Percentiles rank a stretch among this genome's conserved stretches.
Evolutionary conservation across 106 monocot species (phyloP).

Genomic region (Dendrobium huoshanense): DNA sequence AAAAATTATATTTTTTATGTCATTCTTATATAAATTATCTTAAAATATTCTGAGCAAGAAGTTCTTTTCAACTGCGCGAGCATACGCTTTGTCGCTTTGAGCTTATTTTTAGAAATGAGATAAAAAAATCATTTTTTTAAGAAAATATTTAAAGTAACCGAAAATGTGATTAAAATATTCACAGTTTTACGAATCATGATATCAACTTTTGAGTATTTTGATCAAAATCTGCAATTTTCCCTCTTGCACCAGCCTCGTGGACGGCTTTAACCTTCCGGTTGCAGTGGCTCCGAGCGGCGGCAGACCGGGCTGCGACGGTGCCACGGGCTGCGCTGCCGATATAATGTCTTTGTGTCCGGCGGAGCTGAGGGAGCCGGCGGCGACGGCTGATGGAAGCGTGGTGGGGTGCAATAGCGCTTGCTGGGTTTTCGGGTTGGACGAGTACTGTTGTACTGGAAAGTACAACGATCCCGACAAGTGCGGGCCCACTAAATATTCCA

Average conservation of each 20-base stretch:
- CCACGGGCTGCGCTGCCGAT: conserved; percentile 19
- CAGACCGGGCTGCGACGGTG: conserved; percentile 10
- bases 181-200: too few relatives aligned
- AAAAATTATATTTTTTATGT: too few relatives aligned
- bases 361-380: conserved; percentile 21
- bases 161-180: too few relatives aligned
- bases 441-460: conserved; percentile 31
- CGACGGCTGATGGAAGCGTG: conserved; percentile 3
- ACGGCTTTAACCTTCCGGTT: conserved; percentile 58
- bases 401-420: conserved; percentile 46
- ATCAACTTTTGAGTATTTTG: too few relatives aligned
- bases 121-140: too few relatives aligned
- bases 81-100: too few relatives aligned
- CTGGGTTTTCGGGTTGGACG: conserved; percentile 12
- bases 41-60: too few relatives aligned
- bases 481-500: conserved; percentile 35
- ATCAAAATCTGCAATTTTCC: background rate
- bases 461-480: conserved; percentile 13
- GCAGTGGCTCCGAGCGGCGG: conserved; percentile 16
- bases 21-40: too few relatives aligned
- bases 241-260: conserved; percentile 23
- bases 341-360: conserved; percentile 41
- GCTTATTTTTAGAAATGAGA: too few relatives aligned
- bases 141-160: too few relatives aligned
- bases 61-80: too few relatives aligned